phyloP scores from a whole-genome alignment of 2,329 filamentous ascomycete genomes.

The Ophiostoma pallidulum region DNA sequence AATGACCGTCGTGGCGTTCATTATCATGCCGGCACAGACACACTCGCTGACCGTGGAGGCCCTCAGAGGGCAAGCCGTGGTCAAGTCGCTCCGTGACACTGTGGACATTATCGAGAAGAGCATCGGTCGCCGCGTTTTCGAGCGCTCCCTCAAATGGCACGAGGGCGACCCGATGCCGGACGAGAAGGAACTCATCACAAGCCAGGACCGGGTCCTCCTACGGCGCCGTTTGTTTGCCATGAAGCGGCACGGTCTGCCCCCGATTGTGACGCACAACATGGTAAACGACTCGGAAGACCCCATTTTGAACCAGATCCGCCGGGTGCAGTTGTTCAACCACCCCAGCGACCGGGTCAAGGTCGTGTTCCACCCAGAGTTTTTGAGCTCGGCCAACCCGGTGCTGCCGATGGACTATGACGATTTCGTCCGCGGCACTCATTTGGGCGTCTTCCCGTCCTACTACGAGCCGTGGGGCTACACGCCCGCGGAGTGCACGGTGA shows the following conservation, averaged over 20 bases:
- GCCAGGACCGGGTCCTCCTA: slow-evolving; percentile 84
- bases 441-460: slow-evolving; percentile 94
- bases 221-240: slow-evolving; percentile 89
- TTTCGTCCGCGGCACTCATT: slow-evolving; percentile 91
- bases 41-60: slow-evolving; percentile 91
- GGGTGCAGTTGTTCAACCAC: slow-evolving; percentile 96
- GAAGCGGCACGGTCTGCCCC: slow-evolving; percentile 83
- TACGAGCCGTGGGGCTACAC: slow-evolving; percentile 99
- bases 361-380: slow-evolving; percentile 94
- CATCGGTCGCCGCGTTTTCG: slow-evolving; percentile 88
- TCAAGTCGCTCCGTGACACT: slow-evolving; percentile 91
- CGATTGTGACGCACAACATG: slow-evolving; percentile 99
- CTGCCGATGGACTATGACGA: slow-evolving; percentile 96
- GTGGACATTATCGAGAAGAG: slow-evolving; percentile 86
- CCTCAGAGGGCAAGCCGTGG: slow-evolving; percentile 90
- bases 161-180: slow-evolving; percentile 90
- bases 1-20: slow-evolving; percentile 90
- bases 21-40: slow-evolving; percentile 98
- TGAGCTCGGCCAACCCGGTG: slow-evolving; percentile 92
- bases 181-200: slow-evolving; percentile 90
- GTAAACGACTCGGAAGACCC: slow-evolving; percentile 87
- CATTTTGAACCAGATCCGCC: slow-evolving; percentile 88
- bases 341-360: slow-evolving; percentile 92
- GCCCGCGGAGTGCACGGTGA: slow-evolving; percentile 94
- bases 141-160: slow-evolving; percentile 89